A percentile compares a stretch with the other conserved stretches of the same genome.
Evolutionary conservation across 2,329 filamentous ascomycete species (phyloP).

Genomic region (Plenodomus lindquistii): DNA sequence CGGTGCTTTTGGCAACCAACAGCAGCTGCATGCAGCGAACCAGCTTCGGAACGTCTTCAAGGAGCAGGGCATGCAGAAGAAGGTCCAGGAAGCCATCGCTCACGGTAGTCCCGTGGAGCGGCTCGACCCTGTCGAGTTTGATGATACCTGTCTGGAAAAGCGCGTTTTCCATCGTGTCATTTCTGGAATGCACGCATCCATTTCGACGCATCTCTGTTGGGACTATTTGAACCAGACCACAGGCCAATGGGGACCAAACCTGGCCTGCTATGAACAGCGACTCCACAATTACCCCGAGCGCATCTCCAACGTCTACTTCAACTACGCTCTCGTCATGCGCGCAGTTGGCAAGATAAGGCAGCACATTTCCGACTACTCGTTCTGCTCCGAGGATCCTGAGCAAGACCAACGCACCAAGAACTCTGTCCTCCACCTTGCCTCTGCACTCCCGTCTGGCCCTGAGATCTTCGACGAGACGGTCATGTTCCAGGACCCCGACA

Average conservation of each 20-base stretch:
- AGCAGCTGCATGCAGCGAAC: conserved; percentile 59
- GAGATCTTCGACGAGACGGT: conserved; percentile 92
- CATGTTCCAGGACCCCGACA: conserved; percentile 79
- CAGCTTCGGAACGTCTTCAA: conserved; percentile 65
- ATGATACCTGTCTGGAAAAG: conserved; percentile 96
- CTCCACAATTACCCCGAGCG: conserved; percentile 85
- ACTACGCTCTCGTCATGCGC: conserved; percentile 92
- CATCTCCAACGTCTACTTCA: conserved; percentile 97
- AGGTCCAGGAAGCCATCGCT: conserved; percentile 60
- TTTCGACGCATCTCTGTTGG: conserved; percentile 94
- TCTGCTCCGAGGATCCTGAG: conserved; percentile 81
- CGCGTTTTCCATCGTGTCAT: conserved; percentile 96
- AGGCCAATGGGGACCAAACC: conserved; percentile 88
- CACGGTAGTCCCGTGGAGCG: conserved; percentile 60
- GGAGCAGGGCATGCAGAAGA: conserved; percentile 63
- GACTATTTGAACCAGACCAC: conserved; percentile 95
- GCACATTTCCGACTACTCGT: conserved; percentile 81
- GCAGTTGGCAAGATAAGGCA: conserved; percentile 89
- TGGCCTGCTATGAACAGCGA: conserved; percentile 85
- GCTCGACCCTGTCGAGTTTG: conserved; percentile 70
- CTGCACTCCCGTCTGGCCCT: conserved; percentile 66
- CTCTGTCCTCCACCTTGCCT: conserved; percentile 77
- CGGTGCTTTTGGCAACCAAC: conserved; percentile 48
- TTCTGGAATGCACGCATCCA: conserved; percentile 97
- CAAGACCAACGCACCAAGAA: conserved; percentile 80